A percentile compares a stretch with the other conserved stretches of the same genome.
phyloP scores from a whole-genome alignment of 495 filamentous ascomycete genomes.

The Neurospora pannonica region DNA sequence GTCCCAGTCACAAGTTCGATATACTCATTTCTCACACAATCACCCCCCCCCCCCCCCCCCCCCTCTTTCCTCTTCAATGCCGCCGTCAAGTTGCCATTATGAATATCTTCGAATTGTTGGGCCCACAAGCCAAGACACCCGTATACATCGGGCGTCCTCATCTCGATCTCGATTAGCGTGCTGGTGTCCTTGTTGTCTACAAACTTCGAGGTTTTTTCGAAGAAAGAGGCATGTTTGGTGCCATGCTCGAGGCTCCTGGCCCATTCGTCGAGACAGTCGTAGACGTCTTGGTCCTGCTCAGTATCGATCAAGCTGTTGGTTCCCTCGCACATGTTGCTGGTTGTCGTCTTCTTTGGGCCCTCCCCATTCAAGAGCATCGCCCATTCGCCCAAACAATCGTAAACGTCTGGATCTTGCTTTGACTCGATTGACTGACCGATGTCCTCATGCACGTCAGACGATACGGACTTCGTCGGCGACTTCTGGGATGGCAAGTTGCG shows the following conservation, averaged over 20 bases:
- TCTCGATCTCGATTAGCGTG: background rate
- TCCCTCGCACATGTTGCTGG: background rate
- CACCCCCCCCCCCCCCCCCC: too few species aligned
- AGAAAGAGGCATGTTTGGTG: background rate
- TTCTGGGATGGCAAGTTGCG: background rate
- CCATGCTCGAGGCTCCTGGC: background rate
- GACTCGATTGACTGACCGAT: background rate
- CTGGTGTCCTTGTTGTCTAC: background rate
- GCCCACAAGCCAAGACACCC: background rate
- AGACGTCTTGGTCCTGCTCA: background rate
- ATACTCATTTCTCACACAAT: background rate
- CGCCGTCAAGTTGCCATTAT: background rate
- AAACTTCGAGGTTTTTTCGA: rapidly evolving
- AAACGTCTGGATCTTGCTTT: background rate
- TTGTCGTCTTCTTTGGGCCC: background rate
- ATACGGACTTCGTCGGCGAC: background rate
- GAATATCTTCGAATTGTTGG: background rate
- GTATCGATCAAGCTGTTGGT: background rate
- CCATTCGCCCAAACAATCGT: background rate
- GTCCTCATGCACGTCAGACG: background rate
- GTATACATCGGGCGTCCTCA: background rate
- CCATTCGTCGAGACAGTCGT: background rate
- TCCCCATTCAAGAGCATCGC: background rate
- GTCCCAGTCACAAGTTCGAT: background rate
- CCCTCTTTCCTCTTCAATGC: too few species aligned